Evolutionary conservation across 2,329 filamentous ascomycete genomes (phyloP), one percentile per base, ranked within the genome.

Genomic region (Botrytis deweyae): DNA sequence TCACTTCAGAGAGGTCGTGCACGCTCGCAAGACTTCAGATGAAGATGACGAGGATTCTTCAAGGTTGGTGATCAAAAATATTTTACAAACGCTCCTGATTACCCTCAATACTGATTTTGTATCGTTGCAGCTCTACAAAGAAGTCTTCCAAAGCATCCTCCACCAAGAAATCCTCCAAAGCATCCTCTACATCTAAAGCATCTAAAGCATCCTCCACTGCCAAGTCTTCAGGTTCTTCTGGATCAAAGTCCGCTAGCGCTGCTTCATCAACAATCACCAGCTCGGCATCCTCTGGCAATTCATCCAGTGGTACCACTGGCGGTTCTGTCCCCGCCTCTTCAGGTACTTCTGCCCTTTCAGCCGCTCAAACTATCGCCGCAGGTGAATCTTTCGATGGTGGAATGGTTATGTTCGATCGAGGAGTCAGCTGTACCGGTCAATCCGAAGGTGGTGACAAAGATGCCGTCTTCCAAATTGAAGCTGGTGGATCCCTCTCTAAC

Each of bases 331-430:
- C 70, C 4, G 44, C 49, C 3, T 59, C 84, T 20, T 82, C 83
- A 33, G 82, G 83, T 33, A 84, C 82, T 38, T 83, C 82, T 12
- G 80, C 79, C 70, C 80, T 86, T 42, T 74, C 80, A n/a, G 84
- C 84, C 20, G 83, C 80, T 12, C 80, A 84, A 76, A 84, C 84
- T 36, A 83, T 87, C 74, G 81, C 83, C 1, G 84, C 84, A 16
- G 83, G 83, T 36, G 81, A 80, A 59, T 80, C 77, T 49, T 86
- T 86, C 76, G 86, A 88, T 77, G 86, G 86, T 64, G 83, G 81
- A 25, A 85, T 86, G 84, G 66, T 76, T 78, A 82, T 78, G 81
- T 83, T 74, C 83, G 85, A 85, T 74, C 83, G 85, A 75, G 82
- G 82, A 59, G 81, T 82, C 14, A 77, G 78, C 14, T 86, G 85